Base-by-base conservation (phyloP, 2,329 filamentous ascomycete species). In the Talaromyces sp. region DNA sequence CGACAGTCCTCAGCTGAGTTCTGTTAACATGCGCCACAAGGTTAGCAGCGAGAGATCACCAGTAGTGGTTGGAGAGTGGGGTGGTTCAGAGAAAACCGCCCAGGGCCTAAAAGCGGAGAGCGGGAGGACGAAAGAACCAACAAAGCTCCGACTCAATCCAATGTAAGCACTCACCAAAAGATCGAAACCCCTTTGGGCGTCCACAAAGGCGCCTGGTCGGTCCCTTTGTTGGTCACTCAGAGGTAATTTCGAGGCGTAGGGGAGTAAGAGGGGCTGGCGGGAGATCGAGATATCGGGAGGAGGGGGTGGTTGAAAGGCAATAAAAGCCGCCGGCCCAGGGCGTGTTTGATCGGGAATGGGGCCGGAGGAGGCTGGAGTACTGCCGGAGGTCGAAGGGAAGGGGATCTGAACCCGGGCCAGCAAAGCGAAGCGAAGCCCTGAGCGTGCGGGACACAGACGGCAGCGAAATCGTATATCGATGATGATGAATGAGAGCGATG, bases 401-500 rank as follows among this genome's bases (percentile, higher is more conserved):
- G 35, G 17, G 51, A 47, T 46, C 29, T 50, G 22, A 51, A 17
- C 41, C 49, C 54, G 51, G 42, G 47, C 49, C 47, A 46, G 52
- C 46, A 47, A n/a, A 42, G 30, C 19, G 46, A 47, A 52, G 49
- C 45, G 42, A 48, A 52, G 45, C 54, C 54, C 52, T 50, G 47
- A 55, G 40, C 55, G 47, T 51, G 57, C 50, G 49, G 46, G 41
- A 47, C 52, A 49, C 39, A 49, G 37, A 59, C 39, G 29, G 49
- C 50, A 55, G 52, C 47, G 48, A 55, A 53, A 60, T 63, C 49
- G 42, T 57, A 56, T 52, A 44, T 50, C 55, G 53, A 49, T 61
- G 59, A 55, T 59, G 66, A 67, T 68, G 62, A 60, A 61, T 62
- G 64, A 60, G 59, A 60, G 59, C 62, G 65, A 70, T 64, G 67